These are phyloP conservation scores for Drosera capensis DNA, from an alignment of 148 eudicot species.

Conservation along the genomic window DNA sequence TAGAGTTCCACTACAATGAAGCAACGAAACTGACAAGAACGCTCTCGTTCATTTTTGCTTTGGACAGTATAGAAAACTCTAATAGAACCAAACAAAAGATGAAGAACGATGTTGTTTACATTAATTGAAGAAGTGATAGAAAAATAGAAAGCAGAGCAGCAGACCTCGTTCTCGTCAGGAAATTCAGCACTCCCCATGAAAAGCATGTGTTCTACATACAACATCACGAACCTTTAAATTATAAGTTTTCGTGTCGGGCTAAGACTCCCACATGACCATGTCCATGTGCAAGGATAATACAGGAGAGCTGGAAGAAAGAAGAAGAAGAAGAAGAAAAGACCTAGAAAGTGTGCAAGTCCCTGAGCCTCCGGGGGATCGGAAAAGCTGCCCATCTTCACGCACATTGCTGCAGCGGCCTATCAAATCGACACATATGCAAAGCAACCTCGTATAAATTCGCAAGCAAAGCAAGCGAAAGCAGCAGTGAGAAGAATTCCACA, in stretches of 20 bases:
- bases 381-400: conserved; percentile 91
- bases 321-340: conserved; percentile 17
- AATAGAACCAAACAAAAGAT: too few relatives aligned
- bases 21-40: too few relatives aligned
- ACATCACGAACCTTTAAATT: neutral
- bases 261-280: too few relatives aligned
- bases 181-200: conserved; percentile 96
- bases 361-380: conserved; percentile 91
- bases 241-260: neutral
- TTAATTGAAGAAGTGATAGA: neutral
- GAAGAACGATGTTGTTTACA: too few relatives aligned
- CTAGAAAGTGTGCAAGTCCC: conserved; percentile 96
- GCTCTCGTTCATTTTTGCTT: too few relatives aligned
- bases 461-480: neutral
- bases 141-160: conserved; percentile 3
- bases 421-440: neutral
- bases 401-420: conserved; percentile 94
- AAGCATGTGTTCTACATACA: conserved; percentile 80
- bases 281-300: neutral
- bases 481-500: too few relatives aligned
- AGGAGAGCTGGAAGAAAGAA: neutral
- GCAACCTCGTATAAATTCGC: neutral
- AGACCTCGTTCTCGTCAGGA: conserved; percentile 97
- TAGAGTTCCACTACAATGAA: neutral
- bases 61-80: neutral